Base-by-base conservation (phyloP, 2,329 filamentous ascomycete genomes). In the Aspergillus sp. region DNA sequence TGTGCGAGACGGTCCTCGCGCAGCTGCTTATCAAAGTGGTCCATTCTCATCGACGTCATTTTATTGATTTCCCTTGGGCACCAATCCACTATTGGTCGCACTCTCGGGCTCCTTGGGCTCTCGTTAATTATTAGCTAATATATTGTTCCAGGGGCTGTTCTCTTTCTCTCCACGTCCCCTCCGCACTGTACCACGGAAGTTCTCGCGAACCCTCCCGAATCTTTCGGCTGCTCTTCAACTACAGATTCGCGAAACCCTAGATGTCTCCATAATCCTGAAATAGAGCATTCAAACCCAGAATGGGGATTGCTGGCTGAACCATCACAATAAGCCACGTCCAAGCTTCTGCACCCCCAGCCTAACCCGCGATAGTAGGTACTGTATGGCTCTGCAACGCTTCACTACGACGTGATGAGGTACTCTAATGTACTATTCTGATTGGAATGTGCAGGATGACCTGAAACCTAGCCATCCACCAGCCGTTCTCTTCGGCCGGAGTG, bases 41-140 rank as follows among this genome's bases (percentile, higher is more conserved):
- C 32, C 58, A 64, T 64, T 64, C 64, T 44, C 25, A 27, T 57
- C 50, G 50, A 63, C 60, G 63, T 66, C 64, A 67, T 57, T 63
- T 58, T 65, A 64, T 67, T 66, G 58, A 63, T 62, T 54, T 57
- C 48, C 27, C 21, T 38, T 50, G 39, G 44, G 54, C 54, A 58
- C 42, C 52, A 13, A 25, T 23, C 19, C 21, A 27, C 52, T 54
- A 54, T 54, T 54, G 52, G 52, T 38, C 41, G 23, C 23, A 44
- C 42, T 15, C 42, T 54, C 39, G 10, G 47, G 25, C 47, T 50
- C 25, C 19, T 4, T 8, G n/a, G 25, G 47, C 10, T 13, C 25
- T 27, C 47, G 25, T 50, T 27, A 30, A 50, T 50, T 50, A 50
- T 50, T 50, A 50, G 47, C 47, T 50, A 50, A 50, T 50, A 32